Evolutionary conservation across 2,329 filamentous ascomycete species (phyloP), one percentile per base, ranked within the genome.

Genomic region (Bipolaris sorokiniana): DNA sequence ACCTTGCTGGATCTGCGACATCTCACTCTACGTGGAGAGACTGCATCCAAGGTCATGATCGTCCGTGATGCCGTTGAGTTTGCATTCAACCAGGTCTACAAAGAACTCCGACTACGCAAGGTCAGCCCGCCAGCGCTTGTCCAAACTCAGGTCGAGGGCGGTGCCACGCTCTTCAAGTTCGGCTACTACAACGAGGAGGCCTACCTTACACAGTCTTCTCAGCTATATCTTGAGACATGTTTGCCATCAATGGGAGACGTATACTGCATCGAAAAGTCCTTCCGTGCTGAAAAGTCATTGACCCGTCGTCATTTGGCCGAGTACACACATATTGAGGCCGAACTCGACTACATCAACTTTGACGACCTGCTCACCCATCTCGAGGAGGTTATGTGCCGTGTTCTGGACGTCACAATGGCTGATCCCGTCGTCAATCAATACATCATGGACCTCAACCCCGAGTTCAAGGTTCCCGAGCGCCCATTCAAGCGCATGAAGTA

Each of bases 241-340:
- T 82, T 99, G 31, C 92, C 94, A 10, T 91, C 90, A 49, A 84
- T 98, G 70, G 95, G 95, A 67, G 91, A 97, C 75, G 92, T 97
- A 51, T 99, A 96, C 85, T 98, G 94, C 76, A 94, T 99, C 71
- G 93, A 97, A 79, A 97, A 97, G 78, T 98, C 94, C 1, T 99
- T 99, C 88, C 93, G 95, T 61, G 95, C 95, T 13, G 95, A 99
- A 80, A 97, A 97, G 81, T 94, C 90, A 6, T 83, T 98, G 56
- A 99, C 95, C 48, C 90, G 95, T 61, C 91, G 95, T 72, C 95
- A 99, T 77, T 81, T 99, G 70, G 91, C 92, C 46, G 95, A 99
- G 80, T 99, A 97, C 82, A 96, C 93, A 1, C 95, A 99, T 81
- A 86, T 99, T 66, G 95, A 99, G 80, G 94, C 89, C 57, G 95